Percentiles rank a stretch among this genome's conserved stretches.
Conservation (phyloP, 2,329 filamentous ascomycete genomes). For the Trichoderma asperellum region DNA sequence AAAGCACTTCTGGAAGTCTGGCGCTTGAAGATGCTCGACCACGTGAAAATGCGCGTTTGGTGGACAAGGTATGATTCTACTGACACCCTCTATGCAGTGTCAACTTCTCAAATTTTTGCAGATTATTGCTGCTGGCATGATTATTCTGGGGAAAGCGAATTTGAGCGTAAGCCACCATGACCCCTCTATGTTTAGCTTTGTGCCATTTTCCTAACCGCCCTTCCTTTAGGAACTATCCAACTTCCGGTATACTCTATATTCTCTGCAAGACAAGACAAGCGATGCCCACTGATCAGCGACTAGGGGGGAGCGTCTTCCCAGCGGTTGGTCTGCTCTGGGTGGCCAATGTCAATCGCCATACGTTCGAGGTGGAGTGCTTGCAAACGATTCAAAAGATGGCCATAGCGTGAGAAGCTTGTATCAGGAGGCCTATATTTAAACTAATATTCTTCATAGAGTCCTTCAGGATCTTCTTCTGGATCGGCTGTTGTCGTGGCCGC, state of each 20-base stretch:
- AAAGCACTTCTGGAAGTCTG: background rate
- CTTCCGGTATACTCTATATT: too few relatives aligned
- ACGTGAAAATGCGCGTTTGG: background rate
- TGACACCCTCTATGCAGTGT: too few relatives aligned
- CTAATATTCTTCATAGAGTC: background rate
- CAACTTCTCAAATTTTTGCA: background rate
- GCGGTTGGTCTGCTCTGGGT: background rate
- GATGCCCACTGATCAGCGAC: too few relatives aligned
- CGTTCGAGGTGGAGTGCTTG: background rate
- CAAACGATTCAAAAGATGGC: background rate
- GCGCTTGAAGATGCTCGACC: background rate
- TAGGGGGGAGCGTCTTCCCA: too few relatives aligned
- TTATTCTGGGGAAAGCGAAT: background rate
- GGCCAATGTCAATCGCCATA: constrained; percentile 1
- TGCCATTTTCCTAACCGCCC: too few relatives aligned
- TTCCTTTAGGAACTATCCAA: too few relatives aligned
- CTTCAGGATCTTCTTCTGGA: background rate
- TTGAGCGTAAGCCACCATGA: background rate
- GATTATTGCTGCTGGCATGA: background rate
- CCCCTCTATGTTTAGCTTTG: too few relatives aligned
- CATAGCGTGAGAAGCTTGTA: background rate
- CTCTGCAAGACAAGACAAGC: too few relatives aligned
- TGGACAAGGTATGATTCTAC: background rate
- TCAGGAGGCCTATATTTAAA: too few relatives aligned
- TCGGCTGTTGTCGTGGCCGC: background rate